These are phyloP conservation scores for Fraxinus latifolia DNA, from an alignment of 305 asterid species.

Conservation along the genomic window DNA sequence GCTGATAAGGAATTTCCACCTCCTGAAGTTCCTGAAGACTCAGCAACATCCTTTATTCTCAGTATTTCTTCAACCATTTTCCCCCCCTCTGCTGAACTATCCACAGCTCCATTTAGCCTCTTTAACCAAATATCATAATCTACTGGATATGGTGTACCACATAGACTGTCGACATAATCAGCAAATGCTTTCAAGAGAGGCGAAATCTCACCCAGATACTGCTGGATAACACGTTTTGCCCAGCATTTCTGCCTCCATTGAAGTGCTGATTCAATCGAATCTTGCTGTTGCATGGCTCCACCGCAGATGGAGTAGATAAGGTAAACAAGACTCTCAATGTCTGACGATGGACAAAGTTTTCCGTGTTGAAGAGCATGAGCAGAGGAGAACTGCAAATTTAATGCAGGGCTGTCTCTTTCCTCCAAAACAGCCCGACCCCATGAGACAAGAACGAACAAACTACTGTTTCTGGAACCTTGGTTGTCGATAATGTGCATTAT, in stretches of 20 bases:
- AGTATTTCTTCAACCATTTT: constrained; percentile 39
- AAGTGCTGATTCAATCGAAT: constrained; percentile 71
- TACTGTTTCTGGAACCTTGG: constrained; percentile 17
- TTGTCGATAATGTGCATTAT: constrained; percentile 36
- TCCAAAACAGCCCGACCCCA: constrained; percentile 89
- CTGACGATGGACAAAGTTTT: constrained; percentile 81
- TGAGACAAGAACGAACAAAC: constrained; percentile 48
- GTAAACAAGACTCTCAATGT: constrained; percentile 70
- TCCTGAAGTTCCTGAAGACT: constrained; percentile 51
- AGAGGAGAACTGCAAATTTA: constrained; percentile 66
- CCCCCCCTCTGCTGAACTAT: constrained; percentile 48
- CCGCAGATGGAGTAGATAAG: constrained; percentile 53
- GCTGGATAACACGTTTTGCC: constrained; percentile 61
- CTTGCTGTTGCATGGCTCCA: constrained; percentile 55
- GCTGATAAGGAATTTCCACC: constrained; percentile 40
- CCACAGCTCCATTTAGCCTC: constrained; percentile 51
- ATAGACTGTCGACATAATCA: constrained; percentile 63
- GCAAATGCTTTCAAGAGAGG: constrained; percentile 71
- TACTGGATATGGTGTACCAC: constrained; percentile 71
- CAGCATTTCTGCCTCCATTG: constrained; percentile 70
- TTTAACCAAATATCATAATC: constrained; percentile 72
- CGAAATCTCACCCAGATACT: constrained; percentile 60
- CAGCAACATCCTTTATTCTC: constrained; percentile 41
- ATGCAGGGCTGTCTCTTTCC: constrained; percentile 70
- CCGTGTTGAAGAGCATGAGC: constrained; percentile 72